Conservation (phyloP, 495 filamentous ascomycete genomes). For the Neurospora africana region DNA sequence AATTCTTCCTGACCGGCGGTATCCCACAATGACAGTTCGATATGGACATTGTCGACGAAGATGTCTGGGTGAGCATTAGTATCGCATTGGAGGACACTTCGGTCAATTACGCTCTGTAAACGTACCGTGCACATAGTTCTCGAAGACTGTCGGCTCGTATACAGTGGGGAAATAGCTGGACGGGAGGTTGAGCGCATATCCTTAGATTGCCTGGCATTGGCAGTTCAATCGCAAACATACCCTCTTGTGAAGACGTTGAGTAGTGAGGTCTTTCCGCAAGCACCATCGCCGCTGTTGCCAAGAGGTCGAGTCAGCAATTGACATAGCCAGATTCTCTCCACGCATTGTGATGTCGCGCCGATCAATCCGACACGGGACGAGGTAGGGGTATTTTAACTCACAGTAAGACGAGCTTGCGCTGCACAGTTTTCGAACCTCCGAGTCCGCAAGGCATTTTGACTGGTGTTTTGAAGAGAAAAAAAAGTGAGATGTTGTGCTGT, state of each 20-base stretch:
- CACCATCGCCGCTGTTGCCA: slow-evolving; percentile 73
- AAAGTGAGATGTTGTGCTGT: neutral
- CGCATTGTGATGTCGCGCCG: neutral
- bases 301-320: slow-evolving; percentile 22
- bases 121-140: slow-evolving; percentile 97
- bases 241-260: slow-evolving; percentile 98
- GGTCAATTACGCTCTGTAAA: neutral
- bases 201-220: slow-evolving; percentile 1
- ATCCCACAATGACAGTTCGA: slow-evolving; percentile 96
- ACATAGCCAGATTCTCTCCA: neutral
- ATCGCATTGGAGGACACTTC: neutral
- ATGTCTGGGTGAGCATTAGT: slow-evolving; percentile 51
- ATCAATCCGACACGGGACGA: neutral
- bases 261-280: slow-evolving; percentile 93
- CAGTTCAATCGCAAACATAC: slow-evolving; percentile 34
- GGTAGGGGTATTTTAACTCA: slow-evolving; percentile 36
- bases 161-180: slow-evolving; percentile 94
- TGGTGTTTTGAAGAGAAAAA: neutral
- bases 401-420: slow-evolving; percentile 96
- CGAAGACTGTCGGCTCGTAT: slow-evolving; percentile 97
- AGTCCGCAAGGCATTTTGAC: slow-evolving; percentile 48
- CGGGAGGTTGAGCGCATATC: neutral
- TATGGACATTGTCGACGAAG: slow-evolving; percentile 92
- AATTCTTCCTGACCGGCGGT: slow-evolving; percentile 99
- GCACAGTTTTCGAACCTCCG: slow-evolving; percentile 63